These are phyloP conservation scores for Rhodotorula toruloides DNA, from an alignment of 768 basidiomycete species.

Conservation along the genomic window DNA sequence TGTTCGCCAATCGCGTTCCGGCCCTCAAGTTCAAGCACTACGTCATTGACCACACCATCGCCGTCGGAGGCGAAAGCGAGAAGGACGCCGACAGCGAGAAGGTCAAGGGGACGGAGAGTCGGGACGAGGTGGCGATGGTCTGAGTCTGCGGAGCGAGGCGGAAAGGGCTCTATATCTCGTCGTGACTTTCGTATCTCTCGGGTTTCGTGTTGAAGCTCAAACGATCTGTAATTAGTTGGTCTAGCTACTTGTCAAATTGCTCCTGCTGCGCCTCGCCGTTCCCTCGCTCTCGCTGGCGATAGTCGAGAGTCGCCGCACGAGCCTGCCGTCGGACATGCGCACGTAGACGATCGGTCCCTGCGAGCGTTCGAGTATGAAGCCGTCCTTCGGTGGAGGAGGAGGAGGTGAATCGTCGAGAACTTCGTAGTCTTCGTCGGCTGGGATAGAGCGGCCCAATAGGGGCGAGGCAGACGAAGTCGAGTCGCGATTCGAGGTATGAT, in stretches of 20 bases:
- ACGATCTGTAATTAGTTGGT: not conserved
- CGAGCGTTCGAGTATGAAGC: not conserved
- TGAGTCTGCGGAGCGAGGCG: not conserved
- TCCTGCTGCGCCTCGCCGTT: not conserved
- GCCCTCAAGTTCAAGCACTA: not conserved
- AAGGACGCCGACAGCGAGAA: not conserved
- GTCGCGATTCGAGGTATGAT: not conserved
- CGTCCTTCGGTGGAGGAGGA: not conserved
- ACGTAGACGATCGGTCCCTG: slow-evolving; percentile 21
- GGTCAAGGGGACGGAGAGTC: slow-evolving; percentile 5
- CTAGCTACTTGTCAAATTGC: not conserved
- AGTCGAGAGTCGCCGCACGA: slow-evolving; percentile 24
- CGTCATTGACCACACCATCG: not conserved
- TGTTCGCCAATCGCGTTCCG: not conserved
- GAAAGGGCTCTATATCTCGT: not conserved
- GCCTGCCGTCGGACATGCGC: slow-evolving; percentile 13
- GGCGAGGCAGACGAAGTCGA: slow-evolving; percentile 1
- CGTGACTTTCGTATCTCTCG: not conserved
- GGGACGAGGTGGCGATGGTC: slow-evolving; percentile 1
- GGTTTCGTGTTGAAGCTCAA: not conserved
- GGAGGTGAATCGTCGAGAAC: not conserved
- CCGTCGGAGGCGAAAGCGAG: not conserved
- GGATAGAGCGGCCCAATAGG: not conserved
- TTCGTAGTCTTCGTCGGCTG: not conserved
- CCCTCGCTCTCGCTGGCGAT: slow-evolving; percentile 13